phyloP scores from a whole-genome alignment of 345 rosid species.

The Psidium friedrichsthalianum region DNA sequence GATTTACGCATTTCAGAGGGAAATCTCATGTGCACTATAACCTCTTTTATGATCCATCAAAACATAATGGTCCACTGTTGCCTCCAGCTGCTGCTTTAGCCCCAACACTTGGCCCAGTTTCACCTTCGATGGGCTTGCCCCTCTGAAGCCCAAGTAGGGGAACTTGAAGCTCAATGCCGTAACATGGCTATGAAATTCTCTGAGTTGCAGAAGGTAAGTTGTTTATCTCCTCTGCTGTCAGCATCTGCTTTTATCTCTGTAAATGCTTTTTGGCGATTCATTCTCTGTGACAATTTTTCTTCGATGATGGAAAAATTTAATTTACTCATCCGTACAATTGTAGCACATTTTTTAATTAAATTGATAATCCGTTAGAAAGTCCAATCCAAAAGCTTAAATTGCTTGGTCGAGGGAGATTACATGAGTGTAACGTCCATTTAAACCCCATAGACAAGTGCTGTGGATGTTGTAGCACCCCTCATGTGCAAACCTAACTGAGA shows the following conservation, averaged over 20 bases:
- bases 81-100: slow-evolving; percentile 99
- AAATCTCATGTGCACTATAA: slow-evolving; percentile 70
- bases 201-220: slow-evolving; percentile 61
- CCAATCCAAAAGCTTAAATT: neutral
- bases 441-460: neutral
- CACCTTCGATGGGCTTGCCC: slow-evolving; percentile 99
- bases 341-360: neutral
- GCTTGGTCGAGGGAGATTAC: neutral
- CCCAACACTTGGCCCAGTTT: slow-evolving; percentile 88
- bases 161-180: slow-evolving; percentile 63
- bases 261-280: neutral
- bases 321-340: neutral
- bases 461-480: neutral
- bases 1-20: slow-evolving; percentile 51
- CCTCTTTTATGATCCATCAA: slow-evolving; percentile 60
- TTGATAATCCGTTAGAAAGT: neutral
- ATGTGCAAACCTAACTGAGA: neutral
- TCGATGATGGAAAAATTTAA: neutral
- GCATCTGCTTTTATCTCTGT: neutral
- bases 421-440: neutral
- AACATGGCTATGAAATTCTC: slow-evolving; percentile 44
- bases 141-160: slow-evolving; percentile 61
- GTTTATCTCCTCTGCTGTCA: neutral
- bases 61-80: slow-evolving; percentile 42
- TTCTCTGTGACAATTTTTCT: neutral